Evolutionary conservation across 805 yeast genomes (phyloP), one percentile per base, ranked within the genome.

Genomic region (Candida boleticola): DNA sequence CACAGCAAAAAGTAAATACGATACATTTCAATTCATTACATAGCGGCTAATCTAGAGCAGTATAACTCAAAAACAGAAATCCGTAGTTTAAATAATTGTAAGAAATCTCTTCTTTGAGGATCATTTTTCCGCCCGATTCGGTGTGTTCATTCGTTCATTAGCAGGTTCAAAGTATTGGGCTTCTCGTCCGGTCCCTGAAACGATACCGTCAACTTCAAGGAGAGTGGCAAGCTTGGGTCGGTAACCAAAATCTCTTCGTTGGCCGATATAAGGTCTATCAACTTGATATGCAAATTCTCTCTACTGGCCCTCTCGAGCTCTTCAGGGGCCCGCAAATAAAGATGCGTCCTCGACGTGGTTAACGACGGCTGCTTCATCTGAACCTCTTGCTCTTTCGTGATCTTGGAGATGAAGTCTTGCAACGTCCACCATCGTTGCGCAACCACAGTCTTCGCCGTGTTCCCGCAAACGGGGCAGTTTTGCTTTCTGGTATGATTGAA

Each of bases 391-490:
- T 48, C 60, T 19, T 50, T 50, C 14, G 51, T 55, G 21, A 78
- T 54, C 18, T 60, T 55, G 9, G 71, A 74, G 7, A 80, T 64
- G 39, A 80, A 65, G 13, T 66, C 68, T 14, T 59, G 62, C 38
- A 76, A 55, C 3, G 74, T 63, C 53, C 61, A 53, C 65, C 68
- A 61, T 14, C 45, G 47, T 31, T 54, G 50, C 1, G 61, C 65
- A 14, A 32, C 42, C 2, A 63, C 36, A 3, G 29, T 41, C 43
- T 61, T 67, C 9, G 62, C 54, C 13, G 46, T 42, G 31, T 57
- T 55, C 6, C 93, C 90, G 62, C 98, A 92, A 0, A 89, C 92
- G 0, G 84, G 74, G 58, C 98, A 92, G 44, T 77, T 77, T 0
- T 68, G 67, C 39, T 78, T 70, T 47, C 76, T 74, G 33, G 81